These are phyloP conservation scores for Glebionis coronaria DNA, from an alignment of 129 eudicot genomes.

Conservation along the genomic window DNA sequence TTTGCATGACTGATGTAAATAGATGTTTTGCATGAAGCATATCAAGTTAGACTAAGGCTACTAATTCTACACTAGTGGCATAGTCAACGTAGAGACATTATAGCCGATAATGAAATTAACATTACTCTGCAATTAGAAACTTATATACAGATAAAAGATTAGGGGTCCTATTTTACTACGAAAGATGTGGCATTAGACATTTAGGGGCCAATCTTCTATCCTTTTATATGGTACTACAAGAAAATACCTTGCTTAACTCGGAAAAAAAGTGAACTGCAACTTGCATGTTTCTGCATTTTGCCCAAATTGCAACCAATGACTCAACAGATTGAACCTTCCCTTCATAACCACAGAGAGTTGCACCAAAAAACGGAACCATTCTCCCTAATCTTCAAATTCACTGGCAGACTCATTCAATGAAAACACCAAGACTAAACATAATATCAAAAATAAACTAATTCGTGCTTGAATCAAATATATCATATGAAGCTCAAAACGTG, in stretches of 20 bases:
- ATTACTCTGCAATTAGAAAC: not conserved
- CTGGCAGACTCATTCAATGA: not conserved
- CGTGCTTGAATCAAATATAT: not conserved
- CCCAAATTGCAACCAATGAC: not conserved
- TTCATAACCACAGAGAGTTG: not conserved
- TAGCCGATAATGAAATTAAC: not conserved
- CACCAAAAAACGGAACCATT: not conserved
- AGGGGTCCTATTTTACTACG: no score
- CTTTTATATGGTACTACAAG: no score
- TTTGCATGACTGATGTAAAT: no score
- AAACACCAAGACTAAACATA: not conserved
- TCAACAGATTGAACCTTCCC: not conserved
- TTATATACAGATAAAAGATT: no score
- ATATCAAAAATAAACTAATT: not conserved
- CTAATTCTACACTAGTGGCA: not conserved
- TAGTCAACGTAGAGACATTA: not conserved
- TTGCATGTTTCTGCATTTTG: no score
- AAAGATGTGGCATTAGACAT: not conserved
- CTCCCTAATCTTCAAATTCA: not conserved
- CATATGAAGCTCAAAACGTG: constrained; percentile 9
- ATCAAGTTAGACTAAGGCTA: no score
- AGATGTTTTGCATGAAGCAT: not conserved
- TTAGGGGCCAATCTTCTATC: not conserved
- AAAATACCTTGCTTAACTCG: not conserved
- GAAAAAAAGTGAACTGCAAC: no score